phyloP scores from a whole-genome alignment of 2,329 filamentous ascomycete species.

The Cladosporium halotolerans region DNA sequence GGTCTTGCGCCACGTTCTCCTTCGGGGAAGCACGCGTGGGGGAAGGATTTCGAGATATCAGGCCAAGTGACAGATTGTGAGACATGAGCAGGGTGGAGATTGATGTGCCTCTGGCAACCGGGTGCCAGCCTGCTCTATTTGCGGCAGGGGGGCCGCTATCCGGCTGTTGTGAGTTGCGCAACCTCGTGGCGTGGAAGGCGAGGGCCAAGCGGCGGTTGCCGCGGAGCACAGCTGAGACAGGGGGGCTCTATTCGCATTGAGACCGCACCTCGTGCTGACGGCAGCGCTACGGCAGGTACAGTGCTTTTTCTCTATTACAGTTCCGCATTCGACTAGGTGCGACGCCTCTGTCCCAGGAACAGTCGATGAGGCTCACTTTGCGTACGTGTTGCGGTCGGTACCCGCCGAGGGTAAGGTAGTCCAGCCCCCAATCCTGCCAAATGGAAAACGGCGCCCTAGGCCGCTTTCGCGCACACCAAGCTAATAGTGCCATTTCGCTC shows the following conservation, averaged over 20 bases:
- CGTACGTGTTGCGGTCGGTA: background rate
- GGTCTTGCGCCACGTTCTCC: too few relatives aligned
- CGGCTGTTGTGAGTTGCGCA: slow-evolving; percentile 7
- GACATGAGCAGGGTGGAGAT: background rate
- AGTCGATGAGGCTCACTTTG: background rate
- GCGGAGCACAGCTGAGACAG: slow-evolving; percentile 4
- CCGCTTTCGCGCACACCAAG: slow-evolving; percentile 1
- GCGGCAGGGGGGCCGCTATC: background rate
- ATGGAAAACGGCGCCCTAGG: slow-evolving; percentile 5
- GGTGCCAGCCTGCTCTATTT: slow-evolving; percentile 12
- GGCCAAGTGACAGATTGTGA: background rate
- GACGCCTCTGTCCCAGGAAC: background rate
- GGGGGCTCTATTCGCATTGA: slow-evolving; percentile 2
- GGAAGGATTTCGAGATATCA: too few relatives aligned
- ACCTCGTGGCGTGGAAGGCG: slow-evolving; percentile 6
- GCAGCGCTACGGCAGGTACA: too few relatives aligned
- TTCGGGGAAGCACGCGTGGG: too few relatives aligned
- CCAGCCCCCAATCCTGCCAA: background rate
- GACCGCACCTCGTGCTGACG: background rate
- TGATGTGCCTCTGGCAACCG: background rate
- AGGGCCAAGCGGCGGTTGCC: slow-evolving; percentile 4
- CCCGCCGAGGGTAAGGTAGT: background rate
- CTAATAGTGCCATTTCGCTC: background rate
- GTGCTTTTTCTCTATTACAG: too few relatives aligned
- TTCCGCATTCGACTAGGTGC: background rate